Evolutionary conservation across 805 yeast species (phyloP), one percentile per base, ranked within the genome.

Genomic region (Lachancea quebecensis): DNA sequence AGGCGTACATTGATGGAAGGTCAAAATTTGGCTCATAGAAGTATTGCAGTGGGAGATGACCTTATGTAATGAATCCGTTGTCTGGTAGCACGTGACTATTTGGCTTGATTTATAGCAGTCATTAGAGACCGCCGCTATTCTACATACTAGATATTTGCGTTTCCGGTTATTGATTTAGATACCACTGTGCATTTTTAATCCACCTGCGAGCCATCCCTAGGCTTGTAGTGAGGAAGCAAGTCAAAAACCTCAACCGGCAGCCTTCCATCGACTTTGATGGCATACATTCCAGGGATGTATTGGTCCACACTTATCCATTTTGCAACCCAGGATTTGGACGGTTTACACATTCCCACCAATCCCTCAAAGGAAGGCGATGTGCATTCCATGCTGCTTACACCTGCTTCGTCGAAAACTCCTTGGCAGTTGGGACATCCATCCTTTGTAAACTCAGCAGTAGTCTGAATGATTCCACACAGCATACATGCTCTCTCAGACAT

Each of bases 361-460:
- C 99, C 99, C 70, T 91, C 99, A 62, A 89, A 91, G 0, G 96
- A 80, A 34, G 98, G 98, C 15, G 96, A 88, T 5, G 98, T 93
- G 65, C 96, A 88, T 59, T 89, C 96, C 41, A 85, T 85, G 32
- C 87, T 78, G 15, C 84, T 80, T 42, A 89, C 95, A 57, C 93
- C 96, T 48, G 82, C 82, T 57, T 80, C 83, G 53, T 85, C 89
- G 57, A 91, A 74, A 27, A 91, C 79, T 43, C 90, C 81, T 58
- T 88, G 98, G 69, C 99, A 91, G 72, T 91, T 91, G 11, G 99
- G 98, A 66, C 99, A 91, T 6, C 98, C 98, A 15, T 79, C 79
- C 47, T 81, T 81, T 41, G 85, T 78, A 63, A 93, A 93, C 57
- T 79, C 85, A 46, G 72, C 76, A 54, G 84, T 77, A 4, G 95